Percentiles rank a stretch among this genome's conserved stretches.
These are phyloP conservation scores for Corylus americana DNA, from an alignment of 306 rosid genomes.

Conservation along the genomic window DNA sequence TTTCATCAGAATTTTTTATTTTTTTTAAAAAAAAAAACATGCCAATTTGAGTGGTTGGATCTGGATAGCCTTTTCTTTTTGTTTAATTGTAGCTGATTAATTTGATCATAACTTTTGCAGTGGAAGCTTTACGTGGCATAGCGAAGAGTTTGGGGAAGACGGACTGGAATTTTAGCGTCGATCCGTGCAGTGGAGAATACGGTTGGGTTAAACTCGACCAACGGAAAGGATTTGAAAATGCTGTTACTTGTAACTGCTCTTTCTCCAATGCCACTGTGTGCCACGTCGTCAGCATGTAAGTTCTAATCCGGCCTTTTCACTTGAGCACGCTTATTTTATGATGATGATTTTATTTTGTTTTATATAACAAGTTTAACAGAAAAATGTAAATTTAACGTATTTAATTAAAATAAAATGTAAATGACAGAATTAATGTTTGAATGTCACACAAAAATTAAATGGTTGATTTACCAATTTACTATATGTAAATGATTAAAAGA, in stretches of 20 bases:
- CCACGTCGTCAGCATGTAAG: constrained; percentile 65
- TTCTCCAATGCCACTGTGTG: constrained; percentile 38
- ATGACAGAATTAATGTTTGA: too few species aligned
- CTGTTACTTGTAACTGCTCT: constrained; percentile 50
- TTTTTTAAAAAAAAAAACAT: too few species aligned
- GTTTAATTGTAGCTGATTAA: background rate
- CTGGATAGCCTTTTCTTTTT: background rate
- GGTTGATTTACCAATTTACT: too few species aligned
- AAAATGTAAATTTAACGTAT: background rate
- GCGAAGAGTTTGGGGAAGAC: constrained; percentile 49
- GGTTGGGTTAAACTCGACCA: constrained; percentile 40
- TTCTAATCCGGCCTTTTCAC: background rate
- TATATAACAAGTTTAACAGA: too few species aligned
- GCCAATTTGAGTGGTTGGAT: constrained; percentile 17
- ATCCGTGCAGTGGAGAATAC: constrained; percentile 49
- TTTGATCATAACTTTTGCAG: constrained; percentile 34
- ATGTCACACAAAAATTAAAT: too few species aligned
- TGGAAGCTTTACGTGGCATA: constrained; percentile 42
- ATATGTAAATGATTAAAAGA: too few species aligned
- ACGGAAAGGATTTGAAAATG: constrained; percentile 16
- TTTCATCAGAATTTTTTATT: background rate
- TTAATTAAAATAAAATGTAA: background rate
- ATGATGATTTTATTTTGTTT: too few species aligned
- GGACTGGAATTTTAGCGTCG: constrained; percentile 44
- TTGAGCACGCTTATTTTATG: background rate